A percentile compares a stretch with the other conserved stretches of the same genome.
Conservation (phyloP, 352 stramenopile genomes). For the Phytopythium aichiense region DNA sequence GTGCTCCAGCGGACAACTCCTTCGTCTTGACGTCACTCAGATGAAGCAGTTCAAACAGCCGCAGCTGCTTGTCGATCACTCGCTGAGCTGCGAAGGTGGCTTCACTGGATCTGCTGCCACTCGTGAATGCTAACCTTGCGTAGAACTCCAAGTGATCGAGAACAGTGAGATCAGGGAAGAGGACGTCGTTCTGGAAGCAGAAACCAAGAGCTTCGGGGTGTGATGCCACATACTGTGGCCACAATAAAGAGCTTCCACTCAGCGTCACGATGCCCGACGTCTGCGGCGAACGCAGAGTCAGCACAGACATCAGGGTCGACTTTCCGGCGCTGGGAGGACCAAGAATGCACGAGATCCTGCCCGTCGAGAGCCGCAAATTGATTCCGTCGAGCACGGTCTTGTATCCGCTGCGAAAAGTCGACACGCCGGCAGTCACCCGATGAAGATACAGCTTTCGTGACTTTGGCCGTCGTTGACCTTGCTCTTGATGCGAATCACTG, state of each 20-base stretch:
- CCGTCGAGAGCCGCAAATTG: constrained; percentile 10
- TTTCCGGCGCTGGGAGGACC: constrained; percentile 9
- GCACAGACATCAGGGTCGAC: constrained; percentile 13
- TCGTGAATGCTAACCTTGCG: constrained; percentile 23
- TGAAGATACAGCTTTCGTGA: constrained; percentile 8
- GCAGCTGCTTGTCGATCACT: constrained; percentile 20
- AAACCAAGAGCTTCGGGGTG: constrained; percentile 40
- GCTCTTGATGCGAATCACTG: not conserved
- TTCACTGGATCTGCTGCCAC: not conserved
- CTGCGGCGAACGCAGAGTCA: constrained; percentile 17
- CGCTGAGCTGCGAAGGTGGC: constrained; percentile 9
- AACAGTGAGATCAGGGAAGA: constrained; percentile 69
- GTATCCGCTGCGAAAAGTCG: constrained; percentile 1
- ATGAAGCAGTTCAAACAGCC: constrained; percentile 34
- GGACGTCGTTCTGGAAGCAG: constrained; percentile 71
- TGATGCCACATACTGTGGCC: constrained; percentile 37
- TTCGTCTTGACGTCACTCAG: constrained; percentile 28
- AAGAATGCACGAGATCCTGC: constrained; percentile 13
- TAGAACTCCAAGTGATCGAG: constrained; percentile 58
- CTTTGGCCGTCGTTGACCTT: not conserved
- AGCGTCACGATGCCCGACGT: constrained; percentile 43
- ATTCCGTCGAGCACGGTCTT: constrained; percentile 11
- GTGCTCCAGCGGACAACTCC: constrained; percentile 63
- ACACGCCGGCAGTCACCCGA: constrained; percentile 7
- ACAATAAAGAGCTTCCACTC: constrained; percentile 28